Conservation (phyloP, 2,329 filamentous ascomycete genomes). For the Pseudogymnoascus sp. region DNA sequence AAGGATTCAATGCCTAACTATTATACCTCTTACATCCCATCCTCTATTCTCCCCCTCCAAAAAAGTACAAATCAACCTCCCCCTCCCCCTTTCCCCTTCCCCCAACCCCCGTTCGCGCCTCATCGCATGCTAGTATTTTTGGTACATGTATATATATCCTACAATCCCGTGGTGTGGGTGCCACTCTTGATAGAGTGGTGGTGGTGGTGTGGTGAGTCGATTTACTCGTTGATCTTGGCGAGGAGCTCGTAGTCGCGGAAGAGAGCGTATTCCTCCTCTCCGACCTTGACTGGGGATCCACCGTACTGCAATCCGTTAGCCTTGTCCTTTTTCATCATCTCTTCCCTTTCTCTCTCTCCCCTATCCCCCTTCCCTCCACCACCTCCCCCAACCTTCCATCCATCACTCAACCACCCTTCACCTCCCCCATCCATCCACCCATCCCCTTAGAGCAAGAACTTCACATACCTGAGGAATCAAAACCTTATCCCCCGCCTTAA, state of each 20-base stretch:
- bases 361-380: slow-evolving; percentile 1
- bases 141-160: slow-evolving; percentile 1
- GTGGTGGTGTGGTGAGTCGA: background rate
- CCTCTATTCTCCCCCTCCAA: background rate
- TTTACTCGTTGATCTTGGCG: slow-evolving; percentile 98
- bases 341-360: no score
- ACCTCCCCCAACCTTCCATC: background rate
- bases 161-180: background rate
- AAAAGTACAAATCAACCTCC: no score
- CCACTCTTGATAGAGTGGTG: background rate
- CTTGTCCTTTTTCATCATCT: no score
- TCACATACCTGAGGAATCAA: slow-evolving; percentile 81
- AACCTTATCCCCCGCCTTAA: slow-evolving; percentile 78
- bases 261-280: slow-evolving; percentile 90
- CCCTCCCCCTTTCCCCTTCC: background rate
- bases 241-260: slow-evolving; percentile 99
- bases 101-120: background rate
- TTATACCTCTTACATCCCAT: background rate
- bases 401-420: background rate
- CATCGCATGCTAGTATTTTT: background rate
- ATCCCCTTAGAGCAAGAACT: no score
- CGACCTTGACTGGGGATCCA: slow-evolving; percentile 91
- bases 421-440: background rate
- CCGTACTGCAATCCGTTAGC: slow-evolving; percentile 59
- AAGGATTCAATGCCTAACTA: background rate